Conservation (phyloP, 257 asterid species). For the Solanum medicagineum region DNA sequence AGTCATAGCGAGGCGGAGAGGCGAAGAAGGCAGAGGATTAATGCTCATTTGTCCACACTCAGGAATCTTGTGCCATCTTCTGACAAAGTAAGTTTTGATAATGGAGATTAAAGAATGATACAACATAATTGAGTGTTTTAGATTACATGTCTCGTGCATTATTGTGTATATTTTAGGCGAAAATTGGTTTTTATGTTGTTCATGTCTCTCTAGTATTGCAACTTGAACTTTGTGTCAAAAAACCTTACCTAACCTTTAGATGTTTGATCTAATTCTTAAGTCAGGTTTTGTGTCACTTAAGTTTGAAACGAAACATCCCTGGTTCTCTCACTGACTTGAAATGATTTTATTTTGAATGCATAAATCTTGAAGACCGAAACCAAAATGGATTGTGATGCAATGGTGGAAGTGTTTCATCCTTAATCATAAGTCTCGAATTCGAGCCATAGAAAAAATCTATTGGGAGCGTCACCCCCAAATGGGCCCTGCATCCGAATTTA, state of each 20-base stretch:
- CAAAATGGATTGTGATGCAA: neutral
- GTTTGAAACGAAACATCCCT: neutral
- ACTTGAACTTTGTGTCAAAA: neutral
- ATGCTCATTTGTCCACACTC: slow-evolving; percentile 57
- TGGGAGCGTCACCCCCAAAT: no score
- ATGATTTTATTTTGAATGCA: neutral
- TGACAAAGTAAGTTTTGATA: slow-evolving; percentile 48
- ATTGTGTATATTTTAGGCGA: neutral
- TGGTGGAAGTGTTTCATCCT: no score
- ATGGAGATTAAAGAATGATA: neutral
- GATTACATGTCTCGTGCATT: neutral
- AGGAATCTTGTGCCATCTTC: slow-evolving; percentile 53
- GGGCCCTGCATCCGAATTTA: no score
- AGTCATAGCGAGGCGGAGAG: slow-evolving; percentile 90
- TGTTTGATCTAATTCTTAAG: neutral
- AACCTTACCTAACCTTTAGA: neutral
- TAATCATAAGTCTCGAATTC: no score
- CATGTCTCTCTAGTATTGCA: neutral
- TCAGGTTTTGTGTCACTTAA: neutral
- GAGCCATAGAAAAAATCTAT: no score
- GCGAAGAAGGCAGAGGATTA: slow-evolving; percentile 81
- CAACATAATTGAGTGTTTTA: neutral
- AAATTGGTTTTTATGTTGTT: neutral
- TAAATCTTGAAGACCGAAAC: neutral
- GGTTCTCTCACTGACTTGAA: neutral